These are phyloP conservation scores for Rubroboletus pulcherrimus DNA, from an alignment of 768 basidiomycete species.

Conservation along the genomic window DNA sequence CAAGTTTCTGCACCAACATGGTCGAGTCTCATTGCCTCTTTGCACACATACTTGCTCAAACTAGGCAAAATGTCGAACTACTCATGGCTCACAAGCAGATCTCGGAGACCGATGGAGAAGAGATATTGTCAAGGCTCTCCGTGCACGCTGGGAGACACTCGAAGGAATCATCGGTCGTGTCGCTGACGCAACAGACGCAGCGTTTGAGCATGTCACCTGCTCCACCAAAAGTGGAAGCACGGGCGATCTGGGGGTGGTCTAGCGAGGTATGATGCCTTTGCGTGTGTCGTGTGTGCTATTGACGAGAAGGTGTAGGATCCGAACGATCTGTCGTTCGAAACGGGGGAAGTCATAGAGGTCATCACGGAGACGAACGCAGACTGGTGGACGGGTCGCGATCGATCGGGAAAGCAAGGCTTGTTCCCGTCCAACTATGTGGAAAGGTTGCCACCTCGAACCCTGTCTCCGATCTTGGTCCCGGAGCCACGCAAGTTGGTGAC, in stretches of 20 bases:
- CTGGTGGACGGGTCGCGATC: slow-evolving; percentile 81
- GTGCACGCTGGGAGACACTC: slow-evolving; percentile 17
- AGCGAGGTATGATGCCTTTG: slow-evolving; percentile 23
- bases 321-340: slow-evolving; percentile 69
- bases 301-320: slow-evolving; percentile 48
- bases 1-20: slow-evolving; percentile 15
- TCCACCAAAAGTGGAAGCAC: slow-evolving; percentile 24
- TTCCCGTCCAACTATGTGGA: slow-evolving; percentile 81
- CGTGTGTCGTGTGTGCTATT: not conserved
- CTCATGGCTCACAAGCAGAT: slow-evolving; percentile 43
- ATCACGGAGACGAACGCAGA: slow-evolving; percentile 80
- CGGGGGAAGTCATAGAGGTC: slow-evolving; percentile 78
- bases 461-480: slow-evolving; percentile 23
- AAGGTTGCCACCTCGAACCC: slow-evolving; percentile 36
- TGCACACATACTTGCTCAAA: slow-evolving; percentile 43
- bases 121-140: slow-evolving; percentile 39
- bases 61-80: slow-evolving; percentile 44
- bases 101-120: slow-evolving; percentile 35
- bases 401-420: slow-evolving; percentile 60
- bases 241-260: slow-evolving; percentile 29
- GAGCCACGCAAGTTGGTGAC: slow-evolving; percentile 19
- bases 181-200: slow-evolving; percentile 22
- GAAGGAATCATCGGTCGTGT: slow-evolving; percentile 15
- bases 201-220: slow-evolving; percentile 26
- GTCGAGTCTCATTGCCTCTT: slow-evolving; percentile 22